Conservation (phyloP, 768 basidiomycete species). For the Podaxis sp. region DNA sequence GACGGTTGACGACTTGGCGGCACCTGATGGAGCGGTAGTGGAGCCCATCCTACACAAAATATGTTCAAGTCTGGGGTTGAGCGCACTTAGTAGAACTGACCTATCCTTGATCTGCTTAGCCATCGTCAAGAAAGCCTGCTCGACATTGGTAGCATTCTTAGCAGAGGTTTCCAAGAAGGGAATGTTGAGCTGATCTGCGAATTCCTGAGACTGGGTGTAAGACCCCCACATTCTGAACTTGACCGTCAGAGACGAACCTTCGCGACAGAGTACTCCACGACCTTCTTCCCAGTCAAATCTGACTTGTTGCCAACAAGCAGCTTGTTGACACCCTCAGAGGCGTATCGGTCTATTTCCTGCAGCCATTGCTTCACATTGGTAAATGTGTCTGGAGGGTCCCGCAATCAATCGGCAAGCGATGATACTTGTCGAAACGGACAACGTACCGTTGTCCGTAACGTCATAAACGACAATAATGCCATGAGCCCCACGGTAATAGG, state of each 20-base stretch:
- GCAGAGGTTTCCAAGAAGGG: conserved; percentile 99
- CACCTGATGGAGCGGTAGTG: conserved; percentile 66
- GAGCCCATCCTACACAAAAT: conserved; percentile 69
- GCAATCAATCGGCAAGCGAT: conserved; percentile 1
- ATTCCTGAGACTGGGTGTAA: conserved; percentile 51
- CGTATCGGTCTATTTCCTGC: conserved; percentile 92
- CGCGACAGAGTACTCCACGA: conserved; percentile 83
- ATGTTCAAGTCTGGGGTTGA: neutral
- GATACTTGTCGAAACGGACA: neutral
- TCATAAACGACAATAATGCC: conserved; percentile 99
- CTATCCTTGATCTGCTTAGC: conserved; percentile 95
- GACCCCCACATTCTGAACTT: neutral
- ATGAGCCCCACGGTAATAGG: conserved; percentile 99
- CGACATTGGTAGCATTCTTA: conserved; percentile 97
- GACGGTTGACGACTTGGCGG: conserved; percentile 79
- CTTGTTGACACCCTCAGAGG: conserved; percentile 98
- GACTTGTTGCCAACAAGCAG: conserved; percentile 98
- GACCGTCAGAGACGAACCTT: conserved; percentile 47
- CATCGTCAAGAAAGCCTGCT: conserved; percentile 99
- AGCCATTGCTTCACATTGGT: conserved; percentile 95
- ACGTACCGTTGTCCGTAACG: conserved; percentile 86
- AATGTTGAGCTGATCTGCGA: conserved; percentile 90
- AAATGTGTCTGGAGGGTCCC: conserved; percentile 66
- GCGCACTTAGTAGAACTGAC: conserved; percentile 31
- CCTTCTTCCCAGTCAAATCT: conserved; percentile 95